Evolutionary conservation across 1,139 yeast genomes (phyloP), one percentile per base, ranked within the genome.

Genomic region (Maudiozyma humilis): DNA sequence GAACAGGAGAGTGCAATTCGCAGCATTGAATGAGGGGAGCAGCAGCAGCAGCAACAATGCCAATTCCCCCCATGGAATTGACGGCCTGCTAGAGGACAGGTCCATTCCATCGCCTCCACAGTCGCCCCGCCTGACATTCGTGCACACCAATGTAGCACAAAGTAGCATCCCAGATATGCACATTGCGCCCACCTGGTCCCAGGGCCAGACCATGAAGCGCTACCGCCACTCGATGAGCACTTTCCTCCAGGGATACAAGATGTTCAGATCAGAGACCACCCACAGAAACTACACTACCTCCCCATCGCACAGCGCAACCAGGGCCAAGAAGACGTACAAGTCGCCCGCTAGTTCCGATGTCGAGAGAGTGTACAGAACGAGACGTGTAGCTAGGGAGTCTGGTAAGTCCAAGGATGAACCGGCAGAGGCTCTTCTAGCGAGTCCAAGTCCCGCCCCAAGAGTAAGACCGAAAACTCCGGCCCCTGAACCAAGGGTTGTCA

Each of bases 41-140:
- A 6, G 6, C 6, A 5, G 7, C 14, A 10, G 17, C 10, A 23
- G 27, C n/a, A 10, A 23, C 6, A 30, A 30, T 13, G 23, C 30
- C 13, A 27, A 23, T 25, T 27, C 19, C 7, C n/a, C 5, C 14
- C 14, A 31, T 31, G 16, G 17, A 23, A 23, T 34, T 3, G 41
- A 44, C 20, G 25, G 41, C 15, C 2, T 39, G 13, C 13, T 42
- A 32, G 47, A 48, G 18, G 43, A 44, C 19, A 29, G 40, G 27
- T 35, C 43, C n/a, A 47, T 50, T 19, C 53, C 53, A 27, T 50
- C 53, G 13, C 53, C 53, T 5, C 53, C 53, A 8, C 40, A 41
- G 36, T 50, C 53, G 6, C 53, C 53, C 10, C 44, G 38, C 15
- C 32, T 42, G 18, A 7, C 18, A 7, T 23, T 23, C 10, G 6